Base-by-base conservation (phyloP, 2,329 filamentous ascomycete genomes). In the Immersiporthe knoxdaviesiana region DNA sequence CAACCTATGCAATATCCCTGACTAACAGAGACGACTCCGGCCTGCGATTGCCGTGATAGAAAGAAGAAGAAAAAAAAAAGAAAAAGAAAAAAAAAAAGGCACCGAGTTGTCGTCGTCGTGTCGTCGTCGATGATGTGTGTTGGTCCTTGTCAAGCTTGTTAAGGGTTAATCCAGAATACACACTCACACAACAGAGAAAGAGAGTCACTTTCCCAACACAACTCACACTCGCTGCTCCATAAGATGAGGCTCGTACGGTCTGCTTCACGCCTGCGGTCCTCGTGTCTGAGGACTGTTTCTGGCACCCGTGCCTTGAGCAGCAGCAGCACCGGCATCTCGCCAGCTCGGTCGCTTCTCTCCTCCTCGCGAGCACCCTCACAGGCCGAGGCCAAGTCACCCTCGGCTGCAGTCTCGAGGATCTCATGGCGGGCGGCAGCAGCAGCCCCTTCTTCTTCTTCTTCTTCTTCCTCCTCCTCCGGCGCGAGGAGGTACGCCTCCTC, bases 401-500 rank as follows among this genome's bases (percentile, higher is more conserved):
- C 18, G 18, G 27, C 12, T 16, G 44, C 64, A 3, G 10, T 30
- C 24, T 16, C 62, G 21, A 6, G 32, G 30, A n/a, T 21, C n/a
- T 44, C 67, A 56, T 41, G 32, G 35, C 52, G 32, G 44, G 47
- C 47, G 21, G 39, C 59, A n/a, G 18, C 44, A 11, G n/a, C n/a
- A n/a, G n/a, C n/a, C n/a, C n/a, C 44, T 8, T 10, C 21, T 58
- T 12, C 52, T 32, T 12, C 24, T 12, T 39, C 63, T 14, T 18
- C 44, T 8, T 10, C 21, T 58, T 12, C 52, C 39, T 12, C 24
- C 11, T 39, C 63, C 21, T 18, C 62, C 8, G 24, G 37, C 44
- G 27, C 37, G 21, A 63, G 67, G 37, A 41, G 71, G 50, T 62
- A 74, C 61, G 62, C 72, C 32, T 56, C 69, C 24, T 61, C 65